Conservation (phyloP, 106 monocot genomes). For the Dendrobium chrysotoxum region DNA sequence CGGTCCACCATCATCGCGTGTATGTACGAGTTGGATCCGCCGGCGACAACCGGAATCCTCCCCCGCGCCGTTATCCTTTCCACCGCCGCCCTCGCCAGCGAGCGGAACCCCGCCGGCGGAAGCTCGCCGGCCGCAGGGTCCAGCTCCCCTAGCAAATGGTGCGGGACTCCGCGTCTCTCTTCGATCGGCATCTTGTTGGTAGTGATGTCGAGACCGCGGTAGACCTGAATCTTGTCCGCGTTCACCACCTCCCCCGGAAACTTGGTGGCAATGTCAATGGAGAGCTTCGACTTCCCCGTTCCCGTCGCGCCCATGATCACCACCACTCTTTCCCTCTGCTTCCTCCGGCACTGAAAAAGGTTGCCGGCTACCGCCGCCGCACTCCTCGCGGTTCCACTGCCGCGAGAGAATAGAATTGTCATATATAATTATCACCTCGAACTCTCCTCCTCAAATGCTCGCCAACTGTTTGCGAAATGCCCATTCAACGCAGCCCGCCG, state of each 20-base stretch:
- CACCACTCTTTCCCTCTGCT: slow-evolving; percentile 25
- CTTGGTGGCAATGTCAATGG: slow-evolving; percentile 54
- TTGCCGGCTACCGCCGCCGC: neutral
- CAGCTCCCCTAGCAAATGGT: slow-evolving; percentile 72
- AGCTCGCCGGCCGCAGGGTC: slow-evolving; percentile 56
- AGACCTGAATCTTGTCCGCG: slow-evolving; percentile 93
- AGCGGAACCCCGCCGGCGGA: slow-evolving; percentile 40
- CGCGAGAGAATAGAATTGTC: slow-evolving; percentile 7
- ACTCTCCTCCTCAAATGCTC: neutral
- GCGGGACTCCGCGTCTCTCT: slow-evolving; percentile 65
- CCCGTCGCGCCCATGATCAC: slow-evolving; percentile 92
- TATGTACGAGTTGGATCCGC: slow-evolving; percentile 88
- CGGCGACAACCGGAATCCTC: slow-evolving; percentile 60
- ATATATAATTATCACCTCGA: neutral
- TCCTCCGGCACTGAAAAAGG: neutral
- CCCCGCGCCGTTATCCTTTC: slow-evolving; percentile 25
- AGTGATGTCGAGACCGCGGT: slow-evolving; percentile 79
- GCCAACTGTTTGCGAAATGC: slow-evolving; percentile 6
- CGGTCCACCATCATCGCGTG: slow-evolving; percentile 39
- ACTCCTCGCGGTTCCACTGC: slow-evolving; percentile 3
- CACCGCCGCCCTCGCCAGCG: slow-evolving; percentile 30
- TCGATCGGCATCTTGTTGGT: slow-evolving; percentile 69
- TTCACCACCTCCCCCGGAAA: slow-evolving; percentile 65
- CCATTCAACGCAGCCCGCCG: neutral
- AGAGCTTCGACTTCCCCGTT: slow-evolving; percentile 86